Evolutionary conservation across 192 early-diverging fungal species (phyloP).

Genomic region (Backusella tuberculispora): DNA sequence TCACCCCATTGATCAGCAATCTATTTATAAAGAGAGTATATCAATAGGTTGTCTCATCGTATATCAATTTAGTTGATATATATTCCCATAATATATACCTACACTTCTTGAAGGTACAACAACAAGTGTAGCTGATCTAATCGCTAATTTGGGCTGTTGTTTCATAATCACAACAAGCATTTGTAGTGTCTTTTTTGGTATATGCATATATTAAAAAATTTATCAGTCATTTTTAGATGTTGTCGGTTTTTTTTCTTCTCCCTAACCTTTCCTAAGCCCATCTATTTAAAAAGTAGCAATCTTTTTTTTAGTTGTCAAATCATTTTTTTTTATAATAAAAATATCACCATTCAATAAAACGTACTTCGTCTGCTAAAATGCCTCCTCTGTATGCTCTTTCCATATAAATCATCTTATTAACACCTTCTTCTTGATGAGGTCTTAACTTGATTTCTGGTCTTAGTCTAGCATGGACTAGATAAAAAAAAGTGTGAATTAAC

Average conservation of each 20-base stretch:
- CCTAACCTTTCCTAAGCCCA: constrained; percentile 36
- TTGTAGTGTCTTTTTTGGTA: constrained; percentile 27
- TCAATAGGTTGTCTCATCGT: too few species aligned
- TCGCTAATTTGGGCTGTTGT: constrained; percentile 28
- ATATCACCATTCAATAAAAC: background rate
- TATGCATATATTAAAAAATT: too few species aligned
- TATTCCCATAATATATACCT: background rate
- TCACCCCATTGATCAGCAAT: constrained; percentile 35
- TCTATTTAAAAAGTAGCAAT: constrained; percentile 17
- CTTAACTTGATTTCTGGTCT: constrained; percentile 10
- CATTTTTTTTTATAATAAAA: background rate
- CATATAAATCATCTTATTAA: constrained; percentile 27
- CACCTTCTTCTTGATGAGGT: constrained; percentile 30
- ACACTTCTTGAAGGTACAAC: constrained; percentile 31
- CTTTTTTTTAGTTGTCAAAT: background rate
- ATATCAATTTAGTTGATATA: too few species aligned
- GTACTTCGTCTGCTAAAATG: constrained; percentile 35
- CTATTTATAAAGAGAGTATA: background rate
- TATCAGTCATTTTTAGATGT: too few species aligned
- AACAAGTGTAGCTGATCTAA: constrained; percentile 23
- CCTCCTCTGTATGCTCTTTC: constrained; percentile 27
- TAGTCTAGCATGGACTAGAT: constrained; percentile 27
- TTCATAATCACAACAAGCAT: constrained; percentile 18
- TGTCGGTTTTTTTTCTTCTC: too few species aligned
- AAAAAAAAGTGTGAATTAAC: background rate